Percentiles rank a stretch among this genome's conserved stretches.
Evolutionary conservation across 2,329 filamentous ascomycete genomes (phyloP).

Genomic region (Hirsutella rhossiliensis): DNA sequence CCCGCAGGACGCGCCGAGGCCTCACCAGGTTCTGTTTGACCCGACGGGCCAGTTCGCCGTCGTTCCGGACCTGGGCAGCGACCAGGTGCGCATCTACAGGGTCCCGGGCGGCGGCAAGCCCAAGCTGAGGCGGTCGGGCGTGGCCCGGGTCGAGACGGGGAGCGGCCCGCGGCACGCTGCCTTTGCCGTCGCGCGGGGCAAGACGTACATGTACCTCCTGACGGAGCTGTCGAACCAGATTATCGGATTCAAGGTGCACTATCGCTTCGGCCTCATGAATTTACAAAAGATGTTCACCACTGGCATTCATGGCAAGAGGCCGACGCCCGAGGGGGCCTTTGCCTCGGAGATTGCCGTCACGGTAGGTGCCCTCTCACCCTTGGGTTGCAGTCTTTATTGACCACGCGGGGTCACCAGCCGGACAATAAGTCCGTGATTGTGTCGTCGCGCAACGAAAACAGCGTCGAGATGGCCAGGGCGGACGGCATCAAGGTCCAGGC

Average conservation of each 20-base stretch:
- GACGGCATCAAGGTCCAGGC: conserved; percentile 36
- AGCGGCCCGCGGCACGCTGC: conserved; percentile 53
- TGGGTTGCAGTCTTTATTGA: neutral
- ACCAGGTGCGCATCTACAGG: conserved; percentile 44
- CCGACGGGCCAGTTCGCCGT: conserved; percentile 51
- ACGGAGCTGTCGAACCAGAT: conserved; percentile 48
- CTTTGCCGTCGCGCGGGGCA: conserved; percentile 35
- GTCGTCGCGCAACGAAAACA: conserved; percentile 53
- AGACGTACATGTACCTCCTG: conserved; percentile 47
- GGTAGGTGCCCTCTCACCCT: conserved; percentile 26
- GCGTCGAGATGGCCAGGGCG: conserved; percentile 34
- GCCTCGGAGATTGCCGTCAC: conserved; percentile 47
- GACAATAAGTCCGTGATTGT: conserved; percentile 52
- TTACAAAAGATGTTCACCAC: conserved; percentile 35
- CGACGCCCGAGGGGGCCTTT: conserved; percentile 27
- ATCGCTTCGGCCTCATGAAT: conserved; percentile 27
- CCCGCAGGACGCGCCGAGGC: conserved; percentile 47
- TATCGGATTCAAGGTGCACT: conserved; percentile 42
- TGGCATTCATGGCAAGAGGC: conserved; percentile 32
- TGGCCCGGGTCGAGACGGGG: conserved; percentile 33
- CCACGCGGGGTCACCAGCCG: conserved; percentile 25
- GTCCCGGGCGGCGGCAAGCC: conserved; percentile 29
- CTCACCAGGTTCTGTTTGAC: conserved; percentile 53
- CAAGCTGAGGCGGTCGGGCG: conserved; percentile 24
- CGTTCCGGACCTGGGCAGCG: conserved; percentile 54